Base-by-base conservation (phyloP, 208 protist species). In the Leishmania tarentolae region DNA sequence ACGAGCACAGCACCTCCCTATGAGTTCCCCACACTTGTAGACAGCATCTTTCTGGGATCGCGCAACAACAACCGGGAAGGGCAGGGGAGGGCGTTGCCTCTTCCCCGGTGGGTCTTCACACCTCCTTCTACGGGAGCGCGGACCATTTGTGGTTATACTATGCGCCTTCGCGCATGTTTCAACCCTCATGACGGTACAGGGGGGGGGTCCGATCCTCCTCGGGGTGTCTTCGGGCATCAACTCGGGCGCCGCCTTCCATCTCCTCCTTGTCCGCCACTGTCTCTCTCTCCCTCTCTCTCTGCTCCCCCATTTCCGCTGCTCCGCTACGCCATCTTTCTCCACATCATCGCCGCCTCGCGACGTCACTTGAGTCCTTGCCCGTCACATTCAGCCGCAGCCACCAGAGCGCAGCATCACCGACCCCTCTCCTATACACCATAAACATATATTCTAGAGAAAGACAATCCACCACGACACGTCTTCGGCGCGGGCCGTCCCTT, bases 121-220 rank as follows among this genome's bases (percentile, higher is more conserved):
- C 15, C n/a, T 17, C 31, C 63, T 40, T 68, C 63, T 40, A 2
- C 57, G 11, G 2, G 21, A 68, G 31, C 63, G 42, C 63, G 5
- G 35, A 35, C 57, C 4, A 19, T 63, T 35, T 35, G 15, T 21
- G 28, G 8, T 63, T 63, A 2, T 3, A 15, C 56, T 11, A 28
- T 35, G 24, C 57, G 11, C 31, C 57, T 63, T 28, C 57, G 28
- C 8, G 57, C 28, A 8, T 63, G 57, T 0, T 63, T 4, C 13
- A n/a, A 40, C 65, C 46, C 21, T 80, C 52, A 47, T 80, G 42
- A 4, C n/a, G 42, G 42, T 50, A 75, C 50, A 8, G 76, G 47
- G 44, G 37, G 19, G 44, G 37, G 19, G 2, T 46, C 31, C 37
- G 71, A 35, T 42, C 2, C 35, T 68, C 63, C 13, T 0, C 28